These are phyloP conservation scores for Bipolaris victoriae DNA, from an alignment of 2,329 filamentous ascomycete genomes.

Conservation along the genomic window DNA sequence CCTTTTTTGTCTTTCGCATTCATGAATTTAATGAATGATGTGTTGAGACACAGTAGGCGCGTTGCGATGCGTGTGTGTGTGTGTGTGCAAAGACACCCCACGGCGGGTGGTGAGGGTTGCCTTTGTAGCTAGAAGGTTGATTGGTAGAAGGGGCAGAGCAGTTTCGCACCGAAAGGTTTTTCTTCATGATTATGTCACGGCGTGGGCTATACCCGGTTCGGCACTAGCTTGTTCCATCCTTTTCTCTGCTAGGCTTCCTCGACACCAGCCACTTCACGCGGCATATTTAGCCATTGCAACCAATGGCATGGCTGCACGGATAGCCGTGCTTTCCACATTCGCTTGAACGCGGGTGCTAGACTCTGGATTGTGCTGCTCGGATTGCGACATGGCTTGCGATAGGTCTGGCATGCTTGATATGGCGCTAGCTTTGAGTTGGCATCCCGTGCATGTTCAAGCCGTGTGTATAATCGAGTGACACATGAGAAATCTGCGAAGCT, in stretches of 20 bases:
- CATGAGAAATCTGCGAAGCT: constrained; percentile 3
- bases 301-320: not conserved
- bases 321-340: not conserved
- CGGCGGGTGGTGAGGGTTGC: not conserved
- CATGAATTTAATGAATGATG: not conserved
- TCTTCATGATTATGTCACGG: constrained; percentile 13
- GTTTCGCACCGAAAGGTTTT: constrained; percentile 12
- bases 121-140: constrained; percentile 2
- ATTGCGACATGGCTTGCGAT: constrained; percentile 3
- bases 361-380: not conserved
- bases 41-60: not conserved
- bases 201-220: not conserved
- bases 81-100: not conserved
- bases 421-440: constrained; percentile 24
- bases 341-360: not conserved
- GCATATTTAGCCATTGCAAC: constrained; percentile 4
- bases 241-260: not conserved
- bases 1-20: not conserved
- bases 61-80: not conserved
- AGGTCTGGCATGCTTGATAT: constrained; percentile 8
- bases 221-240: not conserved
- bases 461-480: constrained; percentile 18
- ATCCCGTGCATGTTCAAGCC: constrained; percentile 23
- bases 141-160: constrained; percentile 5
- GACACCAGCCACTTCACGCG: constrained; percentile 9